Conservation (phyloP, 129 eudicot genomes). For the Oenanthe sinensis region DNA sequence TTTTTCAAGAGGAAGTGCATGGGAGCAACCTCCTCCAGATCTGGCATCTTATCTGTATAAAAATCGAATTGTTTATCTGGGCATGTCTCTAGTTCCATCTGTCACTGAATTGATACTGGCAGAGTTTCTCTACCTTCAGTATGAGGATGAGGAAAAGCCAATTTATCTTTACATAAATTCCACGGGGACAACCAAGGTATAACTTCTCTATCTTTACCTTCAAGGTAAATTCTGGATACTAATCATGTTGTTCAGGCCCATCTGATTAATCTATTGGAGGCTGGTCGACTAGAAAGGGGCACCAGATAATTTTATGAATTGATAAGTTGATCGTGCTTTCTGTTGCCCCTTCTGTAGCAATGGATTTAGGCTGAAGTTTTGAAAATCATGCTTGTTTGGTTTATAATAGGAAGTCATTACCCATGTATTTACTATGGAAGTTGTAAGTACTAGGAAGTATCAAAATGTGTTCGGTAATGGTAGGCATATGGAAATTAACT, state of each 20-base stretch:
- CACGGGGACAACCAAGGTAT: slow-evolving; percentile 85
- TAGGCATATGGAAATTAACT: too few species aligned
- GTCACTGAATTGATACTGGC: slow-evolving; percentile 73
- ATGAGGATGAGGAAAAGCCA: slow-evolving; percentile 65
- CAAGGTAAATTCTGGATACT: background rate
- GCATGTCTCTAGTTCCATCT: slow-evolving; percentile 72
- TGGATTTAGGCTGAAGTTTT: background rate
- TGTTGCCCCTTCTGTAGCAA: background rate
- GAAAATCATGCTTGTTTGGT: background rate
- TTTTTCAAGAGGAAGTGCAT: slow-evolving; percentile 59
- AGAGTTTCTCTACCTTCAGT: slow-evolving; percentile 74
- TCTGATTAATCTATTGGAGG: background rate
- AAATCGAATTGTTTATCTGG: slow-evolving; percentile 83
- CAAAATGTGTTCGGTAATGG: too few species aligned
- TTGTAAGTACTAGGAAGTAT: too few species aligned
- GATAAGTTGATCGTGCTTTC: background rate
- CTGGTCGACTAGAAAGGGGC: background rate
- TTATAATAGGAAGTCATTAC: too few species aligned
- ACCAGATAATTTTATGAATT: background rate
- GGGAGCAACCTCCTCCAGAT: slow-evolving; percentile 97
- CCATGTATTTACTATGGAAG: too few species aligned
- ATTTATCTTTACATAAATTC: slow-evolving; percentile 89
- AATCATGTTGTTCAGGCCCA: background rate
- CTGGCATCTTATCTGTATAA: slow-evolving; percentile 68
- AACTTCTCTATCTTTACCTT: background rate